Base-by-base conservation (phyloP, 2,329 filamentous ascomycete genomes). In the Penicillium italicum region DNA sequence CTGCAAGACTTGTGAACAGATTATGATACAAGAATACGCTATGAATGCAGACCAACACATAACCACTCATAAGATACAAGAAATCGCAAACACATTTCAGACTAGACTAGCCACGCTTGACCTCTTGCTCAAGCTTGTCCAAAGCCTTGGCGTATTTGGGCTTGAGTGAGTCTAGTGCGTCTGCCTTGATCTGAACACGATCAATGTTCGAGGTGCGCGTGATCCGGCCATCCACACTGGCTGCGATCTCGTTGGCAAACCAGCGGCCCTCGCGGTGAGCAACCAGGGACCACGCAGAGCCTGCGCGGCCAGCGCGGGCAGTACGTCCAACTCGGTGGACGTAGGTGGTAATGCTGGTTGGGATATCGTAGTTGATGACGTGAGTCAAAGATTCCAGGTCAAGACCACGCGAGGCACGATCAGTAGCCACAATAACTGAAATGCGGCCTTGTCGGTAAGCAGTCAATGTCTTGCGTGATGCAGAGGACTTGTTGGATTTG, bases 301-400 rank as follows among this genome's bases (percentile, higher is more conserved):
- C 93, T 1, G 76, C 63, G 52, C 85, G 84, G 1, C 89, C 91
- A 0, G 90, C 94, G 70, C 92, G 82, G 0, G 93, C 93, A 0
- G 93, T 97, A 54, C 94, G 85, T 36, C 94, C 93, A 1, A 97
- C 91, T 38, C 94, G 87, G 72, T 97, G 94, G 5, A 97, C 86
- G 66, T 97, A 97, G 24, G 86, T 88, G 6, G 88, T 88, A 33
- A 91, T 78, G 66, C 87, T 92, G 5, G 85, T 82, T 0, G 93
- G 93, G 49, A 97, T 81, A 71, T 97, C 93, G 77, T 97, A 97
- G 76, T 96, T 97, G 74, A 97, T 79, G 44, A 97, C 91, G 68
- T 96, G 89, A 34, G 86, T 85, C 44, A 97, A 82, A 44, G 84
- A 82, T 0, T 85, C 84, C 12, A 96, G 80, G 72, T 97, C 93